These are phyloP conservation scores for Blastocladiella britannica DNA, from an alignment of 192 early-diverging fungal genomes.

Conservation along the genomic window DNA sequence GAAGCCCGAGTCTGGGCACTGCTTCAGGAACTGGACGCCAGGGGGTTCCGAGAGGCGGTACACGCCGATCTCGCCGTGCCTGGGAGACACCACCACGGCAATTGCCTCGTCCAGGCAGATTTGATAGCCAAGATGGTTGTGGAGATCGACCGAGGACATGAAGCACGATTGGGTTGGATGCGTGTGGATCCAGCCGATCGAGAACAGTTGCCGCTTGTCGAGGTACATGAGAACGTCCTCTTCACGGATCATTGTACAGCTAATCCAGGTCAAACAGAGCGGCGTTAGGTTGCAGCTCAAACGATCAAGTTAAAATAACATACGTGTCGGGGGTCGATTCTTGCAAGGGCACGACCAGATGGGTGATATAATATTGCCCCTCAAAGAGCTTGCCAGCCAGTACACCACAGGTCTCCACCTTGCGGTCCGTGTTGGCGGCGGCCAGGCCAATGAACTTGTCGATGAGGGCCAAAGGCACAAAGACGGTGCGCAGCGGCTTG, in stretches of 20 bases:
- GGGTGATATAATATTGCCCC: conserved; percentile 34
- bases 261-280: no score
- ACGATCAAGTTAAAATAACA: no score
- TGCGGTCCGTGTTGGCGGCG: conserved; percentile 41
- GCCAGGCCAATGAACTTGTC: conserved; percentile 54
- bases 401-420: conserved; percentile 77
- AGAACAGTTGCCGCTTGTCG: conserved; percentile 48
- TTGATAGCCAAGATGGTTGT: conserved; percentile 82
- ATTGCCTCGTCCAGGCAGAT: conserved; percentile 78
- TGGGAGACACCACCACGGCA: conserved; percentile 72
- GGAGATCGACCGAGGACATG: conserved; percentile 76
- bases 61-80: conserved; percentile 45
- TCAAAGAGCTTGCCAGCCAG: conserved; percentile 50
- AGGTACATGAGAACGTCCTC: conserved; percentile 63
- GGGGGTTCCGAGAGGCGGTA: conserved; percentile 73
- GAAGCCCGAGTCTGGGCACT: conserved; percentile 46
- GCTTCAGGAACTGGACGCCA: conserved; percentile 55
- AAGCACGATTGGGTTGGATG: conserved; percentile 90
- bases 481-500: conserved; percentile 38
- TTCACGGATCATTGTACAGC: conserved; percentile 59
- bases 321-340: conserved; percentile 67
- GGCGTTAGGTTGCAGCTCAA: no score
- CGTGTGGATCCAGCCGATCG: conserved; percentile 82
- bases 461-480: conserved; percentile 40
- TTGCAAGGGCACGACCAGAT: conserved; percentile 77